Conservation (phyloP, 2,329 filamentous ascomycete species). For the Ophiostoma ips region DNA sequence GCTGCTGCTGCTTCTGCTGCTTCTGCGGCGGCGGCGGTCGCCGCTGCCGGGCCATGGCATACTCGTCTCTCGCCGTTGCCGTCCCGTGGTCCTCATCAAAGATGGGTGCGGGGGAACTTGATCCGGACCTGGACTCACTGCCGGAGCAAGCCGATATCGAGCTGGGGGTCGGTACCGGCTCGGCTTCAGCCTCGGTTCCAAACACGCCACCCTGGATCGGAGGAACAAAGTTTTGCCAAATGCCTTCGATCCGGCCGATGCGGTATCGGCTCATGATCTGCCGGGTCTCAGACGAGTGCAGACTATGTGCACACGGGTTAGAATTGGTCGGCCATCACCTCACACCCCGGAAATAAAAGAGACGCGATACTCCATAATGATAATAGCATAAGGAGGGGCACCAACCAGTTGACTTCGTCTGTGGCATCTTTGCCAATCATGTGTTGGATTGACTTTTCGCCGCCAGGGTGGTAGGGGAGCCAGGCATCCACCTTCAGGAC, state of each 20-base stretch:
- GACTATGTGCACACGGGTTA: constrained; percentile 29
- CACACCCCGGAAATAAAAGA: too few species aligned
- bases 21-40: too few species aligned
- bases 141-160: constrained; percentile 14
- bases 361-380: too few species aligned
- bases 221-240: constrained; percentile 77
- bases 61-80: constrained; percentile 23
- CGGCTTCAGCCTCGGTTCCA: constrained; percentile 22
- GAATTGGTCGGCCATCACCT: neutral
- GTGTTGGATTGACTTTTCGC: constrained; percentile 78
- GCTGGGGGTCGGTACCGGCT: too few species aligned
- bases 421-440: constrained; percentile 92
- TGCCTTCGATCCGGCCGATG: constrained; percentile 67
- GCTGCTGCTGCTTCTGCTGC: too few species aligned
- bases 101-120: constrained; percentile 31
- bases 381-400: constrained; percentile 10
- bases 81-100: constrained; percentile 29
- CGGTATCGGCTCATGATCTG: constrained; percentile 67
- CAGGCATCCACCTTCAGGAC: constrained; percentile 83
- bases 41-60: neutral
- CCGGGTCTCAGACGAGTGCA: constrained; percentile 70
- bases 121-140: constrained; percentile 14
- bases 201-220: constrained; percentile 85
- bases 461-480: constrained; percentile 82
- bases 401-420: constrained; percentile 82